Evolutionary conservation across 768 basidiomycete species (phyloP).

Genomic region (Tulasnella sp.): DNA sequence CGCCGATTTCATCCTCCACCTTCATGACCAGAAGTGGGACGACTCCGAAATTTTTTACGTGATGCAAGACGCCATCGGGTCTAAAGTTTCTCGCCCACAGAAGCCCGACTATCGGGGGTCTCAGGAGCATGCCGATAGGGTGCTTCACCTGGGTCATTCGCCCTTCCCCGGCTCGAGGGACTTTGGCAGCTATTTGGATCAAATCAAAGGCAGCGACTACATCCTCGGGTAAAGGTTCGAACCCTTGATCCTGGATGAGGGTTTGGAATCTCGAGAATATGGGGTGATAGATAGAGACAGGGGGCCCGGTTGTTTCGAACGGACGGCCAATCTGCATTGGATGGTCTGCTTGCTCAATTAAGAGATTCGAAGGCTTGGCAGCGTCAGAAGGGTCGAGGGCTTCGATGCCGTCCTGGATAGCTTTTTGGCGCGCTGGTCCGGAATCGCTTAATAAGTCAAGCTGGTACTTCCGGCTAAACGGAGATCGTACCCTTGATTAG

Average conservation of each 20-base stretch:
- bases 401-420: not conserved
- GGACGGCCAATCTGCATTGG: constrained; percentile 10
- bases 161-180: not conserved
- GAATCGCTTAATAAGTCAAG: not conserved
- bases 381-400: not conserved
- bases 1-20: constrained; percentile 18
- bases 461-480: not conserved
- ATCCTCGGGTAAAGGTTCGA: not conserved
- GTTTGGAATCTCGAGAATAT: constrained; percentile 13
- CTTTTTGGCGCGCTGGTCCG: not conserved
- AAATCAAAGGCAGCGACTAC: not conserved
- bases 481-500: too few species aligned
- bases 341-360: not conserved
- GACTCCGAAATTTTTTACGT: too few species aligned
- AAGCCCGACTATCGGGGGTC: not conserved
- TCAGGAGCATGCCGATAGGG: not conserved
- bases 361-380: not conserved
- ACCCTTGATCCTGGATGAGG: not conserved
- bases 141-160: not conserved
- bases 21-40: constrained; percentile 4
- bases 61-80: not conserved
- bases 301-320: not conserved
- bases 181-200: not conserved
- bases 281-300: constrained; percentile 14
- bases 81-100: not conserved